phyloP scores from a whole-genome alignment of 768 basidiomycete genomes.

The Clavaria fumosa region DNA sequence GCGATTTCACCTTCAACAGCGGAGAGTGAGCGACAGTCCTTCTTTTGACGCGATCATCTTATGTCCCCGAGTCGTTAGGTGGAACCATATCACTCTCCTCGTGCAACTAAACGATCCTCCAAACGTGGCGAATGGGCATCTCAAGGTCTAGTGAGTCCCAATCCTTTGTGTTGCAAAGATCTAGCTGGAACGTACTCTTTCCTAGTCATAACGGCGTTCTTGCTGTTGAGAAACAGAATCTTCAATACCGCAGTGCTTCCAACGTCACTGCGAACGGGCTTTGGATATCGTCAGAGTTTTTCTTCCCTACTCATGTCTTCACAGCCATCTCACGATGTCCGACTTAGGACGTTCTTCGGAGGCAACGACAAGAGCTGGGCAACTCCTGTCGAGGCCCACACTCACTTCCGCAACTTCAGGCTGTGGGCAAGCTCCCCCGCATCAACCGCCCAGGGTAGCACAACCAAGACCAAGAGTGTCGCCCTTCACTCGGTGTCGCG shows the following conservation, averaged over 20 bases:
- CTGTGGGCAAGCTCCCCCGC: constrained; percentile 41
- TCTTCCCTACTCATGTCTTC: not conserved
- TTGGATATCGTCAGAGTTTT: constrained; percentile 53
- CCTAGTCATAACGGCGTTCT: constrained; percentile 53
- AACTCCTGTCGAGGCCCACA: constrained; percentile 47
- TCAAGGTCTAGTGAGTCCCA: constrained; percentile 46
- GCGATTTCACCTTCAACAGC: constrained; percentile 42
- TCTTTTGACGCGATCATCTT: constrained; percentile 2
- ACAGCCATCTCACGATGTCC: constrained; percentile 3
- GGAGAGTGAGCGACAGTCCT: constrained; percentile 36
- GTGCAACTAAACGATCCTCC: constrained; percentile 65
- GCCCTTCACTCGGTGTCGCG: too few relatives aligned
- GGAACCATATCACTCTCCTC: constrained; percentile 58
- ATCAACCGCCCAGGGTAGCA: constrained; percentile 28
- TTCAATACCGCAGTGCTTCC: constrained; percentile 46
- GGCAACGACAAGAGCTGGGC: constrained; percentile 61
- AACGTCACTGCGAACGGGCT: constrained; percentile 47
- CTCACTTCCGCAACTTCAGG: constrained; percentile 63
- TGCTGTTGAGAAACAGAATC: constrained; percentile 40
- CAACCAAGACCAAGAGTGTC: too few relatives aligned
- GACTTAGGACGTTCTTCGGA: constrained; percentile 63
- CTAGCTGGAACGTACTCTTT: not conserved
- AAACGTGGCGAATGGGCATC: constrained; percentile 56
- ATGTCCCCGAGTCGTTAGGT: constrained; percentile 27
- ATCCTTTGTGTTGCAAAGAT: not conserved